These are phyloP conservation scores for Syncephalis fuscata DNA, from an alignment of 371 early-diverging fungal genomes.

Conservation along the genomic window DNA sequence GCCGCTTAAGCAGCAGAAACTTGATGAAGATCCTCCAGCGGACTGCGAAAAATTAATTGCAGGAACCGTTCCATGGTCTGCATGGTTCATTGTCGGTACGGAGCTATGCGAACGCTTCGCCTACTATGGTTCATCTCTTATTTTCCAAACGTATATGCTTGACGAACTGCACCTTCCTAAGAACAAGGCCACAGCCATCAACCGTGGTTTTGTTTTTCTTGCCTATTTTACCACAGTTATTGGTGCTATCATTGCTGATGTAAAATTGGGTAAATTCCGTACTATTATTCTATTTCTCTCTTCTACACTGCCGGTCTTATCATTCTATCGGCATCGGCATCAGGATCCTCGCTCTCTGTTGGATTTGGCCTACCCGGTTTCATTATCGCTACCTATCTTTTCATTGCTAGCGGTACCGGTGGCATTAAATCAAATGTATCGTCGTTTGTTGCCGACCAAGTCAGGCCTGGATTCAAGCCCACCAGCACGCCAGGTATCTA, in stretches of 20 bases:
- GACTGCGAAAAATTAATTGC: too few relatives aligned
- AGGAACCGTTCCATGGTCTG: too few relatives aligned
- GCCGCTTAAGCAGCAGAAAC: too few relatives aligned
- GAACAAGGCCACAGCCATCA: slow-evolving; percentile 42
- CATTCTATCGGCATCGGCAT: slow-evolving; percentile 39
- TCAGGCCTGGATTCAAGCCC: slow-evolving; percentile 13
- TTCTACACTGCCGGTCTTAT: slow-evolving; percentile 50
- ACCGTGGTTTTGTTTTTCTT: slow-evolving; percentile 62
- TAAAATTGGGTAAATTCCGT: slow-evolving; percentile 62
- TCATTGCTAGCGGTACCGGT: slow-evolving; percentile 76
- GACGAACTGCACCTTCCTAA: slow-evolving; percentile 21
- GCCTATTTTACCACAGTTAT: slow-evolving; percentile 64
- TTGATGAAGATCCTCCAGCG: too few relatives aligned
- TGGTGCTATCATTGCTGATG: slow-evolving; percentile 68
- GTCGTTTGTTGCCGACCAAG: slow-evolving; percentile 55
- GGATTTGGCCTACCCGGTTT: slow-evolving; percentile 43
- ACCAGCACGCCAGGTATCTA: slow-evolving; percentile 11
- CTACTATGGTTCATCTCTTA: slow-evolving; percentile 45
- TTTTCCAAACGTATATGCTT: slow-evolving; percentile 49
- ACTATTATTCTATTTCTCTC: slow-evolving; percentile 49
- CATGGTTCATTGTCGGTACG: slow-evolving; percentile 30
- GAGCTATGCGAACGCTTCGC: slow-evolving; percentile 57
- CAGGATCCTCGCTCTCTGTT: slow-evolving; percentile 23
- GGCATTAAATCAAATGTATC: slow-evolving; percentile 73
- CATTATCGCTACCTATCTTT: slow-evolving; percentile 35